Conservation (phyloP, 306 rosid genomes). For the Psophocarpus tetragonolobus region DNA sequence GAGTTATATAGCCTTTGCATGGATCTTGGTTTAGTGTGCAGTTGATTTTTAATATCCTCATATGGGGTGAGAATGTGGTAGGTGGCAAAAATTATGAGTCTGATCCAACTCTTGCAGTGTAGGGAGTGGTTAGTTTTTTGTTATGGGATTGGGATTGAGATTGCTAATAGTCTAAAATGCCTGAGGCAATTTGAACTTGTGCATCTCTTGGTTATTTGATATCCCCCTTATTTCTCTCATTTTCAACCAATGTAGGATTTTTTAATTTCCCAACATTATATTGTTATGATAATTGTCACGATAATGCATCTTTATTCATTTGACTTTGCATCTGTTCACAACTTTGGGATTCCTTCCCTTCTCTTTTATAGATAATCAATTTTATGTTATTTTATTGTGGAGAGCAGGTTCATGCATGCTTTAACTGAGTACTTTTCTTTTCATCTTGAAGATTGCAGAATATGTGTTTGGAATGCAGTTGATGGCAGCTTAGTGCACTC, state of each 20-base stretch:
- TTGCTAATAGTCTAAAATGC: background rate
- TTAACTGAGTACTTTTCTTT: slow-evolving; percentile 33
- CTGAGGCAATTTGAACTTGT: background rate
- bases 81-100: background rate
- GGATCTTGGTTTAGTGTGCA: slow-evolving; percentile 11
- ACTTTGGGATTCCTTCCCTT: background rate
- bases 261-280: background rate
- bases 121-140: background rate
- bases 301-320: slow-evolving; percentile 16
- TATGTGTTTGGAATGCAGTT: slow-evolving; percentile 94
- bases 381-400: slow-evolving; percentile 21
- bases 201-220: background rate
- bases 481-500: slow-evolving; percentile 96
- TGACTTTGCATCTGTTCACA: slow-evolving; percentile 22
- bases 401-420: slow-evolving; percentile 7
- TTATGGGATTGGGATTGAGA: background rate
- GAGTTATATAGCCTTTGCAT: background rate
- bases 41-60: slow-evolving; percentile 2
- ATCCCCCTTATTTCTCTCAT: background rate
- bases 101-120: background rate
- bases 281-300: slow-evolving; percentile 2
- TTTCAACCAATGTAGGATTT: background rate
- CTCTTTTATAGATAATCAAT: slow-evolving; percentile 19
- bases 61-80: background rate
- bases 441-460: slow-evolving; percentile 78